These are phyloP conservation scores for Sisymbrium altissimum DNA, from an alignment of 345 rosid genomes.

Conservation along the genomic window DNA sequence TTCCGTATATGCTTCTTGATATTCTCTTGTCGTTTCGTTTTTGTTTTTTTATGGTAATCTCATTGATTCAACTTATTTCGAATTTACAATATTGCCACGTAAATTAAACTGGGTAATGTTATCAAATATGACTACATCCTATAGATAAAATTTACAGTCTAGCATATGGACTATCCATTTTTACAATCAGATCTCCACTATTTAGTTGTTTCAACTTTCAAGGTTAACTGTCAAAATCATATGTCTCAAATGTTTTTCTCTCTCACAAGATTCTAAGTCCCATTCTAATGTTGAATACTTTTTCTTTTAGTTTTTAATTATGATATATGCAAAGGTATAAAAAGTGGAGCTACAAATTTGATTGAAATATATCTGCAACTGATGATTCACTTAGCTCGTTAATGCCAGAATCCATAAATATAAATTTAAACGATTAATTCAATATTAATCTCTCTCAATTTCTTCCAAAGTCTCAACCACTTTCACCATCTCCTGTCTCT, in stretches of 20 bases:
- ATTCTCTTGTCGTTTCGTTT: neutral
- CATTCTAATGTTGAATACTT: no score
- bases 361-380: neutral
- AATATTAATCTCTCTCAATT: constrained; percentile 39
- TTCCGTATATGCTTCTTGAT: neutral
- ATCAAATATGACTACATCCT: neutral
- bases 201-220: neutral
- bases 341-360: neutral
- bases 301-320: no score
- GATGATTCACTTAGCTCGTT: neutral
- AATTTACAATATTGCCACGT: neutral
- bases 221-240: no score
- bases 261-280: no score
- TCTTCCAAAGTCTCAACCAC: constrained; percentile 62
- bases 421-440: neutral
- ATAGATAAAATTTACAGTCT: neutral
- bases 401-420: neutral
- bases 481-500: constrained; percentile 65
- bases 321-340: neutral
- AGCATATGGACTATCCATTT: neutral
- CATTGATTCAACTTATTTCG: no score
- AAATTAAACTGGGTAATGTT: neutral
- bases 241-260: no score
- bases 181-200: neutral
- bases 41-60: no score